phyloP scores from a whole-genome alignment of 441 rosid species.

The Heliophila coronopifolia region DNA sequence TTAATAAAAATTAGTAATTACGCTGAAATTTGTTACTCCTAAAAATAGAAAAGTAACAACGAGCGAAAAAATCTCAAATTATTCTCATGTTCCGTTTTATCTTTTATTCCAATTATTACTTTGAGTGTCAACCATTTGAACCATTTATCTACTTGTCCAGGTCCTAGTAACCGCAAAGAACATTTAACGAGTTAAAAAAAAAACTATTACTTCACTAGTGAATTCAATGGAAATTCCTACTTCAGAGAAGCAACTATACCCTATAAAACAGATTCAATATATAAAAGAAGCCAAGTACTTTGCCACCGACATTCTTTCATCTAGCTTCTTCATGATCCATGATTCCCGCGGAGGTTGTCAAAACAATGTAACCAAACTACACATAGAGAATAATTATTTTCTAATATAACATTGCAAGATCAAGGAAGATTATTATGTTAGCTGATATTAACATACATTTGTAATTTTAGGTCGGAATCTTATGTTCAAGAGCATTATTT shows the following conservation, averaged over 20 bases:
- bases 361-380: slow-evolving; percentile 59
- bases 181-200: too few species aligned
- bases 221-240: background rate
- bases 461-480: background rate
- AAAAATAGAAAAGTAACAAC: too few species aligned
- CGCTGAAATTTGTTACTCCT: too few species aligned
- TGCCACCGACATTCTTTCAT: slow-evolving; percentile 62
- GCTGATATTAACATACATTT: background rate
- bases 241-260: background rate
- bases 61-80: too few species aligned
- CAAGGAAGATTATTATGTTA: background rate
- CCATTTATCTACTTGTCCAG: too few species aligned
- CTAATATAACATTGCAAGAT: background rate
- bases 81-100: too few species aligned
- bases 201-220: too few species aligned
- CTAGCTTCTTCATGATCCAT: slow-evolving; percentile 69
- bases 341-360: slow-evolving; percentile 61
- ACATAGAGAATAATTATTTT: too few species aligned
- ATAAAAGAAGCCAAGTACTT: slow-evolving; percentile 51
- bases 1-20: too few species aligned
- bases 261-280: background rate
- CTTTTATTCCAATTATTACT: too few species aligned
- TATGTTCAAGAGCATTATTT: background rate
- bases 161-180: too few species aligned
- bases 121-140: too few species aligned